Conservation (phyloP, 2,329 filamentous ascomycete genomes). For the Eutypa lata region DNA sequence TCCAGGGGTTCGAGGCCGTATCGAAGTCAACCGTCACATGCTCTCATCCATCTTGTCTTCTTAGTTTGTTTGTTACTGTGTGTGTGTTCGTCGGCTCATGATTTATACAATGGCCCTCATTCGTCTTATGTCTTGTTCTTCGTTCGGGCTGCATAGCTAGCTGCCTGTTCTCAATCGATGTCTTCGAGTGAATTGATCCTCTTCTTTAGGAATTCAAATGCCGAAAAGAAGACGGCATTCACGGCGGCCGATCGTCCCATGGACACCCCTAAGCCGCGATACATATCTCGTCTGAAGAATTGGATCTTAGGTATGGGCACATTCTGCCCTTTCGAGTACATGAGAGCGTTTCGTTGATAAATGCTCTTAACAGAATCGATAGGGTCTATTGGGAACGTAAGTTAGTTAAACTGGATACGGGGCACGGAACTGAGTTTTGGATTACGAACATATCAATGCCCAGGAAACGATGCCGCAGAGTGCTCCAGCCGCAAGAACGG, state of each 20-base stretch:
- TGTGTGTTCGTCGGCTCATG: conserved; percentile 1
- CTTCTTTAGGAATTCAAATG: conserved; percentile 80
- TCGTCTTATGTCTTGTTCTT: neutral
- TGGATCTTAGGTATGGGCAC: conserved; percentile 70
- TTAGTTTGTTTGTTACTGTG: conserved; percentile 17
- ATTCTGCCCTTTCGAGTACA: conserved; percentile 62
- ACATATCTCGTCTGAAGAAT: conserved; percentile 76
- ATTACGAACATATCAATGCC: conserved; percentile 67
- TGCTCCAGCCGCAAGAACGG: conserved; percentile 74
- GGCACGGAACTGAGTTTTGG: neutral
- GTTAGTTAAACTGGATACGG: conserved; percentile 4
- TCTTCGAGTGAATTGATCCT: conserved; percentile 56
- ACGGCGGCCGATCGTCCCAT: conserved; percentile 80
- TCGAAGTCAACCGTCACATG: neutral
- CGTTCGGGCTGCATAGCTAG: neutral
- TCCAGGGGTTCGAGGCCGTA: conserved; percentile 3
- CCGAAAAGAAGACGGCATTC: conserved; percentile 87
- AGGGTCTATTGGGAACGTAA: conserved; percentile 43
- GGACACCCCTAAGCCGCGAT: conserved; percentile 77
- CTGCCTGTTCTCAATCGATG: conserved; percentile 12
- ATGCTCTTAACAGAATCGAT: conserved; percentile 83
- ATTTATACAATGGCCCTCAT: conserved; percentile 13
- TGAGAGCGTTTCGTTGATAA: conserved; percentile 78
- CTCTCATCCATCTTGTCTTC: conserved; percentile 12
- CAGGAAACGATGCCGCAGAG: conserved; percentile 82